Evolutionary conservation across 805 yeast genomes (phyloP).

Genomic region (Starmerella apis): DNA sequence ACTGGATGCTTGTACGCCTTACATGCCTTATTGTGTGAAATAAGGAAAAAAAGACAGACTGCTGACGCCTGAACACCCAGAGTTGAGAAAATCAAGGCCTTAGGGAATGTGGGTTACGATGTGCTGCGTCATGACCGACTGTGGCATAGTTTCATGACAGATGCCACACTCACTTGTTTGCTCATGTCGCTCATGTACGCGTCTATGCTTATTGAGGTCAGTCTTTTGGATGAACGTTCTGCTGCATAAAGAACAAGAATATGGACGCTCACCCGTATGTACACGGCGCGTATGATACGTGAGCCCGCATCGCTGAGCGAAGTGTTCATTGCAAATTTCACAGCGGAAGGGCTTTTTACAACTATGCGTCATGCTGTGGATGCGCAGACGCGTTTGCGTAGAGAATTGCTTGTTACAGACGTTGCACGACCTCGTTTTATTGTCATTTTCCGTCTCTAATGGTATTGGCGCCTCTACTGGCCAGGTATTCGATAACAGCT

Average conservation of each 20-base stretch:
- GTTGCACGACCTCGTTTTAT: background rate
- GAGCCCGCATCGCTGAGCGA: constrained; percentile 6
- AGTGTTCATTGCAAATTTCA: background rate
- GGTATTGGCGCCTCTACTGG: background rate
- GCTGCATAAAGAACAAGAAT: background rate
- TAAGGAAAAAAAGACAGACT: background rate
- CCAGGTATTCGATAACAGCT: background rate
- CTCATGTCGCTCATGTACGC: constrained; percentile 1
- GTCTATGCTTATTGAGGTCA: constrained; percentile 4
- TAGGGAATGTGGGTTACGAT: background rate
- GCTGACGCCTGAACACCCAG: background rate
- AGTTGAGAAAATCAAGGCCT: background rate
- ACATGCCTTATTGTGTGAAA: background rate
- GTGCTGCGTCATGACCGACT: constrained; percentile 1
- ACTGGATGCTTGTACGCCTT: background rate
- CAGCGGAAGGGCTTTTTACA: constrained; percentile 2
- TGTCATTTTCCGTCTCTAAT: background rate
- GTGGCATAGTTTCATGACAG: background rate
- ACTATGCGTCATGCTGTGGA: background rate
- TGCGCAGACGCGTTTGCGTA: background rate
- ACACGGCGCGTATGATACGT: constrained; percentile 6
- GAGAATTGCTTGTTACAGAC: background rate
- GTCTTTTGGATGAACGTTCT: constrained; percentile 5
- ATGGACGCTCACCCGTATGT: constrained; percentile 5
- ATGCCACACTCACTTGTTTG: background rate